These are phyloP conservation scores for Volvox africanus DNA, from an alignment of 139 green algal genomes.

Conservation along the genomic window DNA sequence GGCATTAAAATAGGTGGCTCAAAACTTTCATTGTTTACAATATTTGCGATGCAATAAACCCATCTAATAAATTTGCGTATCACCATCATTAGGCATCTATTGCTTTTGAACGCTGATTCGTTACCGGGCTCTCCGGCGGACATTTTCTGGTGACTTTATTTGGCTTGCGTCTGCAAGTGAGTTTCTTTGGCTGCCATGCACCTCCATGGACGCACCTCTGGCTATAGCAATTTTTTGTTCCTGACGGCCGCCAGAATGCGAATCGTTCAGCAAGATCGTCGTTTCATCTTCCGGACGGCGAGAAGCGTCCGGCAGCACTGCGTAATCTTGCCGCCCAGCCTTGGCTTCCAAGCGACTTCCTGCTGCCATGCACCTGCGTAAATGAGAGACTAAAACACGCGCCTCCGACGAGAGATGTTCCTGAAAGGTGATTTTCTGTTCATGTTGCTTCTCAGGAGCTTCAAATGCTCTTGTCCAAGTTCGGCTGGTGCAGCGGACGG, in stretches of 20 bases:
- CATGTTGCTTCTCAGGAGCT: slow-evolving; percentile 41
- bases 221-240: not conserved
- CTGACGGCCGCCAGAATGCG: not conserved
- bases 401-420: too few species aligned
- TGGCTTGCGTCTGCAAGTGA: too few species aligned
- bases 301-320: not conserved
- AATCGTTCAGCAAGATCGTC: not conserved
- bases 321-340: not conserved
- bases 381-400: too few species aligned
- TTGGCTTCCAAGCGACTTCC: not conserved
- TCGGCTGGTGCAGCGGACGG: not conserved
- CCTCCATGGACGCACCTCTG: too few species aligned
- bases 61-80: too few species aligned
- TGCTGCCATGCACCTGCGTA: not conserved
- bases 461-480: not conserved
- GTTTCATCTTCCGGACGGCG: not conserved
- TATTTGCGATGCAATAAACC: too few species aligned
- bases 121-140: not conserved
- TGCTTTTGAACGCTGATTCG: not conserved
- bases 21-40: too few species aligned
- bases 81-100: not conserved
- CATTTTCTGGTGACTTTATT: not conserved
- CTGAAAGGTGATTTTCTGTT: too few species aligned
- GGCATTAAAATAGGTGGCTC: too few species aligned
- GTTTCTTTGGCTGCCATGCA: too few species aligned